Percentiles rank a stretch among this genome's conserved stretches.
Evolutionary conservation across 2,329 filamentous ascomycete species (phyloP).

Genomic region (Fusarium sacchari): DNA sequence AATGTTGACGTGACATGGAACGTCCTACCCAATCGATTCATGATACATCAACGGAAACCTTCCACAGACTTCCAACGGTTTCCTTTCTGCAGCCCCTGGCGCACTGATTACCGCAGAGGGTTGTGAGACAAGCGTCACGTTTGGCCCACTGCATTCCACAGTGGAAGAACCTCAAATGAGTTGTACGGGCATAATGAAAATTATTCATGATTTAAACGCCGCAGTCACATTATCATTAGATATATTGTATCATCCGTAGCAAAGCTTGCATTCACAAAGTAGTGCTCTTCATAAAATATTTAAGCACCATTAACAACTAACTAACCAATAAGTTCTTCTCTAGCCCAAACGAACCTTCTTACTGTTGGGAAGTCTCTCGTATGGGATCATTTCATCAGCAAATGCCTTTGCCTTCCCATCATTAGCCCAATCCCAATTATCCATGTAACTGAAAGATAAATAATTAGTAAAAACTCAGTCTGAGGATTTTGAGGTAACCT

Average conservation of each 20-base stretch:
- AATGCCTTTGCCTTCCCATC: background rate
- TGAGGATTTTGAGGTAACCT: fast-evolving
- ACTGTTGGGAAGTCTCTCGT: background rate
- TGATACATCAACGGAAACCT: fast-evolving
- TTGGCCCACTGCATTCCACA: too few species aligned
- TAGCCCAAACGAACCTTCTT: background rate
- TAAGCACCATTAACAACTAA: background rate
- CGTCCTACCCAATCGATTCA: fast-evolving
- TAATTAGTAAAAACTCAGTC: fast-evolving
- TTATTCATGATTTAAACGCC: fast-evolving
- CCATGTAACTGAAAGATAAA: background rate
- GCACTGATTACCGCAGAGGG: fast-evolving
- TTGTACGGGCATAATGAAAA: fast-evolving
- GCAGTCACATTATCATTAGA: fast-evolving
- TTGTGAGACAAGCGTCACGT: background rate
- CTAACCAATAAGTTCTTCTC: fast-evolving
- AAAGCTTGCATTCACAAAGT: fast-evolving
- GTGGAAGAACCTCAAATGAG: fast-evolving
- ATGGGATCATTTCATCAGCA: background rate
- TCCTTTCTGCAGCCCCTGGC: background rate
- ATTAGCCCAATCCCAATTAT: slow-evolving; percentile 1
- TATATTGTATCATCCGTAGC: background rate
- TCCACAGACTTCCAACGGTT: background rate
- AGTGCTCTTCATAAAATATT: fast-evolving
- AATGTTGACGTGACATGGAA: fast-evolving